These are phyloP conservation scores for Magnusiomyces magnusii DNA, from an alignment of 1,139 yeast genomes.

Conservation along the genomic window DNA sequence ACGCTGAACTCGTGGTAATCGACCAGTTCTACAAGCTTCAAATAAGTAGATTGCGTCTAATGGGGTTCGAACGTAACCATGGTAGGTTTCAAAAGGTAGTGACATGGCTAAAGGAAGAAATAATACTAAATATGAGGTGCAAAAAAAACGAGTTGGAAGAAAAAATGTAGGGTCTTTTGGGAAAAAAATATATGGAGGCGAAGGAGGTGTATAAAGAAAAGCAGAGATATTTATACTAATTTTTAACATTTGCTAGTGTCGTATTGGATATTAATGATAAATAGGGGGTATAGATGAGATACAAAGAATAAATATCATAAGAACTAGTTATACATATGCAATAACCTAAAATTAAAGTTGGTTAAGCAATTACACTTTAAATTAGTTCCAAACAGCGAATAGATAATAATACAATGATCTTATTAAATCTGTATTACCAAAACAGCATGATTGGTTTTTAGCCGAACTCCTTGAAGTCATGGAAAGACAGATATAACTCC, in stretches of 20 bases:
- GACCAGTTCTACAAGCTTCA: conserved; percentile 53
- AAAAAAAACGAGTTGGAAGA: not conserved
- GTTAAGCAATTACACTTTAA: not conserved
- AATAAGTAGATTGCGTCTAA: conserved; percentile 56
- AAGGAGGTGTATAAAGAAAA: not conserved
- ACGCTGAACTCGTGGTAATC: conserved; percentile 52
- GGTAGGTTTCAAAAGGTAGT: conserved; percentile 42
- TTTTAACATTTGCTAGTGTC: not conserved
- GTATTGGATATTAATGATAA: not conserved
- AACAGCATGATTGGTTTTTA: not conserved
- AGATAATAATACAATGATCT: not conserved
- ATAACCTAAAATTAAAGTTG: not conserved
- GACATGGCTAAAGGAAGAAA: not conserved
- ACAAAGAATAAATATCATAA: not conserved
- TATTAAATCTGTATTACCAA: not conserved
- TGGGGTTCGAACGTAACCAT: conserved; percentile 50
- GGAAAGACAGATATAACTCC: no score
- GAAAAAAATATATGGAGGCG: not conserved
- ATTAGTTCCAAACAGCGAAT: not conserved
- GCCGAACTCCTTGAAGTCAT: not conserved
- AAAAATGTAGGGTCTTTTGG: not conserved
- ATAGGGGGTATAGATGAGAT: not conserved
- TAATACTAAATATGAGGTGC: no score
- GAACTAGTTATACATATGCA: not conserved
- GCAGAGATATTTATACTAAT: not conserved